Conservation (phyloP, 2,329 filamentous ascomycete species). For the Botryotinia calthae region DNA sequence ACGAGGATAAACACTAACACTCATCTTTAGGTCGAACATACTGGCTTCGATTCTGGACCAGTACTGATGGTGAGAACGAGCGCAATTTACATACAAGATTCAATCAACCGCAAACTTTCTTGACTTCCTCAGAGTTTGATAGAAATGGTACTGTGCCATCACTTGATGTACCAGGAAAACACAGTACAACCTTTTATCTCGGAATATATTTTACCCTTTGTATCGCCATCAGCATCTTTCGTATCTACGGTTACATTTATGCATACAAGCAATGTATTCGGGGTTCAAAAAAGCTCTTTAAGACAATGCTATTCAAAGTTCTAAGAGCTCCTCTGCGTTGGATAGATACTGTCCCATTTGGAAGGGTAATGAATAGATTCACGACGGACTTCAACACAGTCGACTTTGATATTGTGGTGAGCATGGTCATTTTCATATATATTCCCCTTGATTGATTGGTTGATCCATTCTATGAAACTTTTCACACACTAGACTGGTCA, state of each 20-base stretch:
- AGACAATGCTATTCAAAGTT: constrained; percentile 61
- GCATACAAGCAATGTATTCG: constrained; percentile 62
- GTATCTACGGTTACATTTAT: constrained; percentile 52
- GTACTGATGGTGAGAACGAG: background rate
- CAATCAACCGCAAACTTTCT: background rate
- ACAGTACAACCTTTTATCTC: constrained; percentile 18
- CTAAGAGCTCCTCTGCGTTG: constrained; percentile 69
- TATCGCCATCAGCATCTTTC: background rate
- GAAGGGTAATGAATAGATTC: constrained; percentile 72
- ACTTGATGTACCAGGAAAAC: background rate
- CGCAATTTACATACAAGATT: background rate
- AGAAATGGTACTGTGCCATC: background rate
- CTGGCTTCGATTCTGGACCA: constrained; percentile 20
- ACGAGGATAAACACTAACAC: background rate
- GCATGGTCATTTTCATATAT: background rate
- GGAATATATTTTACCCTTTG: constrained; percentile 18
- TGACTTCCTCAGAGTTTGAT: background rate
- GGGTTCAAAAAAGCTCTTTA: constrained; percentile 65
- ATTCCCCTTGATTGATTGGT: background rate
- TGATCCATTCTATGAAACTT: background rate
- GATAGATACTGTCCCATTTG: constrained; percentile 74
- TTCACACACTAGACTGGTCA: too few relatives aligned
- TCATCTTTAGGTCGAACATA: constrained; percentile 15
- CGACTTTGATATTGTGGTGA: constrained; percentile 18
- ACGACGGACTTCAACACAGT: constrained; percentile 60